These are phyloP conservation scores for Magnusiomyces suaveolens DNA, from an alignment of 1,139 yeast genomes.

Conservation along the genomic window DNA sequence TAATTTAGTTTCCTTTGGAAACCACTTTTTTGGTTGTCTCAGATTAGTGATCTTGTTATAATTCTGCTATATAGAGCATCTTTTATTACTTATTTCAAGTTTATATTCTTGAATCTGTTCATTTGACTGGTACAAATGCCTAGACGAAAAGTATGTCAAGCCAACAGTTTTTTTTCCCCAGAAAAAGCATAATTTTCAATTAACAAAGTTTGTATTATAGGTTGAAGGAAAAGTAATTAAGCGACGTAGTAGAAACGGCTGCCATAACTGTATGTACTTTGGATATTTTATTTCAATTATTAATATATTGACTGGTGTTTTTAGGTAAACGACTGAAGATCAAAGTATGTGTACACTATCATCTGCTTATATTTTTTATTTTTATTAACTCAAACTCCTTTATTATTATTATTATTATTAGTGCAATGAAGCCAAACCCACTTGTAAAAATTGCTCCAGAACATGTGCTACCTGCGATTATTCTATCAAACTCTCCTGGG, in stretches of 20 bases:
- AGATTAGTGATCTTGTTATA: no score
- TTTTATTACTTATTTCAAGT: no score
- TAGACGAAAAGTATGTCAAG: neutral
- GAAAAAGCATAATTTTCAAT: neutral
- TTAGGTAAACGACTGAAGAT: conserved; percentile 24
- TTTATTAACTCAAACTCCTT: neutral
- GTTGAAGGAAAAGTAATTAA: conserved; percentile 20
- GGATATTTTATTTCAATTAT: neutral
- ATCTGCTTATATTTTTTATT: neutral
- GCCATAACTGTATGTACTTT: conserved; percentile 26
- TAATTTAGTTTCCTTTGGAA: no score
- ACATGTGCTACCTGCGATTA: conserved; percentile 52
- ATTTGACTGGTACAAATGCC: no score
- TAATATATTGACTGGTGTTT: neutral
- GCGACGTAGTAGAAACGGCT: conserved; percentile 27
- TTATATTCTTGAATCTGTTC: no score
- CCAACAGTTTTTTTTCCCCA: neutral
- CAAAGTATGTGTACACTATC: conserved; percentile 15
- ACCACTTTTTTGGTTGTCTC: no score
- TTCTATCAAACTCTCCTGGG: conserved; percentile 60
- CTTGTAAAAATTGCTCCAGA: conserved; percentile 49
- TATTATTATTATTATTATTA: conserved; percentile 40
- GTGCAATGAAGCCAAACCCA: conserved; percentile 65
- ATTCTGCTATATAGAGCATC: no score
- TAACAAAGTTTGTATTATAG: neutral